These are phyloP conservation scores for Ustilago tritici DNA, from an alignment of 1,284 basidiomycete genomes.

Conservation along the genomic window DNA sequence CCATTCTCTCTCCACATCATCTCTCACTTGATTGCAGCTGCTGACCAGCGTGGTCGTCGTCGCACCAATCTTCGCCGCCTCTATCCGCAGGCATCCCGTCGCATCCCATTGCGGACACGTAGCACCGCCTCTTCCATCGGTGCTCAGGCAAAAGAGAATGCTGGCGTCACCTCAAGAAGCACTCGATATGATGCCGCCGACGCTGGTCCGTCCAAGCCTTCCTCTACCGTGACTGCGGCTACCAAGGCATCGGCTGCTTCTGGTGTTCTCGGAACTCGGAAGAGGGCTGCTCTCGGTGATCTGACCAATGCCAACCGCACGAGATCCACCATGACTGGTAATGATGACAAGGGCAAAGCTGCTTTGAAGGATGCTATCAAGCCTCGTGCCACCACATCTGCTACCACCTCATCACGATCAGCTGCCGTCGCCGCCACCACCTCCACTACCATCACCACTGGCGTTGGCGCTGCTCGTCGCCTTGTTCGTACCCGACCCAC, in stretches of 20 bases:
- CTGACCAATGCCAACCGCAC: conserved; percentile 65
- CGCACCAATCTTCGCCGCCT: not conserved
- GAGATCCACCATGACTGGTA: conserved; percentile 33
- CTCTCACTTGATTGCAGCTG: not conserved
- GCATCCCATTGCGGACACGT: conserved; percentile 52
- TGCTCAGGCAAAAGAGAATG: conserved; percentile 51
- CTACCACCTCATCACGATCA: conserved; percentile 36
- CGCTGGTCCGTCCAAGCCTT: conserved; percentile 53
- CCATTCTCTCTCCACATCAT: not conserved
- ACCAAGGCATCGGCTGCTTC: conserved; percentile 38
- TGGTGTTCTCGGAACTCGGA: conserved; percentile 63
- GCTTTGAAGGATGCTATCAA: conserved; percentile 50
- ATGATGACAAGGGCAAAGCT: conserved; percentile 52
- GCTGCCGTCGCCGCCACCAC: conserved; percentile 11
- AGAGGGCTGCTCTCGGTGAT: conserved; percentile 67
- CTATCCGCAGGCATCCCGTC: conserved; percentile 39
- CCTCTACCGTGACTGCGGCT: conserved; percentile 35
- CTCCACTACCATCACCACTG: conserved; percentile 36
- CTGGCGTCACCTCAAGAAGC: conserved; percentile 33
- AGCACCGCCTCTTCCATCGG: conserved; percentile 44
- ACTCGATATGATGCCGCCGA: conserved; percentile 40
- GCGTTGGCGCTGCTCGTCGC: conserved; percentile 48
- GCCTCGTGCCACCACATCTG: conserved; percentile 40
- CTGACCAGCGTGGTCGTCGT: conserved; percentile 15
- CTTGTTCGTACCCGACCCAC: conserved; percentile 44